Evolutionary conservation across 192 early-diverging fungal genomes (phyloP).

Genomic region (Podila minutissima): DNA sequence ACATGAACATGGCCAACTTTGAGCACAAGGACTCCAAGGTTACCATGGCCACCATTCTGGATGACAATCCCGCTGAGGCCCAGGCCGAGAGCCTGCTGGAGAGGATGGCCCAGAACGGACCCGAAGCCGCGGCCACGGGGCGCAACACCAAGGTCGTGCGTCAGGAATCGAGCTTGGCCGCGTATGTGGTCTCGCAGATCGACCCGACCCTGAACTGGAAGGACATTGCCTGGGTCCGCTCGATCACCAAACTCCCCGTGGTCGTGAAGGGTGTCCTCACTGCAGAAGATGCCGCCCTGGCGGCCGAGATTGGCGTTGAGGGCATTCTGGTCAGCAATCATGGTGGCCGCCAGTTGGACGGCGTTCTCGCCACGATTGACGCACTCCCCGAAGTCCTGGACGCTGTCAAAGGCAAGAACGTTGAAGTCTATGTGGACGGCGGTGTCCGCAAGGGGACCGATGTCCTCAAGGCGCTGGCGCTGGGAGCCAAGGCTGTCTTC

Average conservation of each 20-base stretch:
- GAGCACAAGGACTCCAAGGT: constrained; percentile 49
- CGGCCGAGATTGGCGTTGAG: constrained; percentile 78
- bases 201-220: constrained; percentile 89
- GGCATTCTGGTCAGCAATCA: constrained; percentile 97
- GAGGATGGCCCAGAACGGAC: constrained; percentile 67
- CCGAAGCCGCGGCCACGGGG: constrained; percentile 52
- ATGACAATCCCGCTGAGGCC: constrained; percentile 34
- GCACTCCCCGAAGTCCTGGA: constrained; percentile 89
- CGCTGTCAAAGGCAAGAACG: constrained; percentile 66
- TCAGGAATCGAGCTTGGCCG: constrained; percentile 45
- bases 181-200: constrained; percentile 76
- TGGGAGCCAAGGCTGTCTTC: constrained; percentile 94
- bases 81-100: constrained; percentile 44
- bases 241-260: constrained; percentile 87
- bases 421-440: constrained; percentile 96
- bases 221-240: constrained; percentile 88
- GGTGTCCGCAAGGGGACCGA: constrained; percentile 93
- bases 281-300: constrained; percentile 89
- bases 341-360: constrained; percentile 96
- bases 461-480: constrained; percentile 94
- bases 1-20: constrained; percentile 76
- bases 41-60: constrained; percentile 51
- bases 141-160: constrained; percentile 13
- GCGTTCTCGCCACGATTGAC: constrained; percentile 75
- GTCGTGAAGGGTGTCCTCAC: constrained; percentile 94